Evolutionary conservation across 495 filamentous ascomycete genomes (phyloP).

Genomic region (Ascodesmis nigricans): DNA sequence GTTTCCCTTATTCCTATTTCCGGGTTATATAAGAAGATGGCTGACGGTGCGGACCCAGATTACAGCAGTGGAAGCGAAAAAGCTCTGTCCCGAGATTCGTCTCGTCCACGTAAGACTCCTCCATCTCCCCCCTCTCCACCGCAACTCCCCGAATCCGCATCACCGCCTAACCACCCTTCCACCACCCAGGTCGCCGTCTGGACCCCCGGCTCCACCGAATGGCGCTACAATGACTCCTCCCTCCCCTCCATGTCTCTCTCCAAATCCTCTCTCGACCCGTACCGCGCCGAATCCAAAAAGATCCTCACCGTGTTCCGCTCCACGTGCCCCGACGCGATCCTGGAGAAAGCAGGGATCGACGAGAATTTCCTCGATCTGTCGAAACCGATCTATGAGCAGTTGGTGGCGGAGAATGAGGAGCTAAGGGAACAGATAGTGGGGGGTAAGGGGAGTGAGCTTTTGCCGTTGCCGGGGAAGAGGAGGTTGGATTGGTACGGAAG

Average conservation of each 20-base stretch:
- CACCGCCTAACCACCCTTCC: neutral
- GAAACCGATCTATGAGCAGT: conserved; percentile 49
- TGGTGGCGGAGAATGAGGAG: conserved; percentile 62
- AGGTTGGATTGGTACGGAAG: conserved; percentile 54
- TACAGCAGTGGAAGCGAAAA: conserved; percentile 54
- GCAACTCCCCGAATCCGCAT: neutral
- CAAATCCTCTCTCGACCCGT: conserved; percentile 86
- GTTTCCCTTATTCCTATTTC: conserved; percentile 25
- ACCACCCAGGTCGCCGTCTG: conserved; percentile 69
- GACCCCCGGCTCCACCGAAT: conserved; percentile 70
- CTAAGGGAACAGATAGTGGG: conserved; percentile 38
- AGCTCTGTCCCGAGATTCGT: conserved; percentile 54
- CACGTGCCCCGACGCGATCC: conserved; percentile 33
- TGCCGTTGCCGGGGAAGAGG: conserved; percentile 45
- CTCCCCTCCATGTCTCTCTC: conserved; percentile 53
- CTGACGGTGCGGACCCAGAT: conserved; percentile 6
- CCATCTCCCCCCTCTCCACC: neutral
- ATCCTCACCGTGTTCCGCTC: conserved; percentile 65
- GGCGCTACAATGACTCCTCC: conserved; percentile 76
- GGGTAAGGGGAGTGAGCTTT: conserved; percentile 44
- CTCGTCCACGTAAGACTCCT: conserved; percentile 34
- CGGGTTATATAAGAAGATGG: neutral
- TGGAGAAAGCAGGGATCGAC: conserved; percentile 71
- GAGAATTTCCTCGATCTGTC: conserved; percentile 89
- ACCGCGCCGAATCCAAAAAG: conserved; percentile 60